Percentiles rank a stretch among this genome's conserved stretches.
Conservation (phyloP, 306 rosid genomes). For the Cicer chorassanicum region DNA sequence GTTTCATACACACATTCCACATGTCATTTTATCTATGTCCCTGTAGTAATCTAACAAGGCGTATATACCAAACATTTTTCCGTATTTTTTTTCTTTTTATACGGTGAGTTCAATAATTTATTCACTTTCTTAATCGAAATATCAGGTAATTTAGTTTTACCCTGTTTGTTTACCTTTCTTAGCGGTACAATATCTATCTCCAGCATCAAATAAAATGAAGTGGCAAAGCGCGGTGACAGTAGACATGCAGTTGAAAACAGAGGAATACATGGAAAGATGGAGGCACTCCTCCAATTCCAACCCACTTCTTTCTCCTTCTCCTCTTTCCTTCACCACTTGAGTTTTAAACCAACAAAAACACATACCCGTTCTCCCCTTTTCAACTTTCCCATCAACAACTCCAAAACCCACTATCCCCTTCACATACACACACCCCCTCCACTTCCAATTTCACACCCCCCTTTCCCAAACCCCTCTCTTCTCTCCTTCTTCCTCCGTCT, state of each 20-base stretch:
- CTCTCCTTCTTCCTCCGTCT: constrained; percentile 58
- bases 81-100: too few species aligned
- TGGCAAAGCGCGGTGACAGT: background rate
- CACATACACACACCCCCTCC: background rate
- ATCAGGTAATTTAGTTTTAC: too few species aligned
- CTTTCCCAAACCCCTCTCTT: constrained; percentile 10
- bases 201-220: background rate
- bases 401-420: constrained; percentile 34
- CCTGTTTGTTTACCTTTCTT: too few species aligned
- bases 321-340: constrained; percentile 11
- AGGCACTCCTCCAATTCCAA: constrained; percentile 31
- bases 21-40: too few species aligned
- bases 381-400: background rate
- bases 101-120: too few species aligned
- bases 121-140: too few species aligned
- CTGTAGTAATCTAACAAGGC: too few species aligned
- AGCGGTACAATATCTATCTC: background rate
- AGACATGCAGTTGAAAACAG: background rate
- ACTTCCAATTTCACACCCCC: background rate
- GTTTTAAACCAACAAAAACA: background rate
- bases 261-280: constrained; percentile 37
- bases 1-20: too few species aligned
- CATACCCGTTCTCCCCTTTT: constrained; percentile 7
- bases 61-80: too few species aligned
- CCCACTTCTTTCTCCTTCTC: constrained; percentile 2